Evolutionary conservation across 805 yeast species (phyloP).

Genomic region (Ogataea nitratoaversa): DNA sequence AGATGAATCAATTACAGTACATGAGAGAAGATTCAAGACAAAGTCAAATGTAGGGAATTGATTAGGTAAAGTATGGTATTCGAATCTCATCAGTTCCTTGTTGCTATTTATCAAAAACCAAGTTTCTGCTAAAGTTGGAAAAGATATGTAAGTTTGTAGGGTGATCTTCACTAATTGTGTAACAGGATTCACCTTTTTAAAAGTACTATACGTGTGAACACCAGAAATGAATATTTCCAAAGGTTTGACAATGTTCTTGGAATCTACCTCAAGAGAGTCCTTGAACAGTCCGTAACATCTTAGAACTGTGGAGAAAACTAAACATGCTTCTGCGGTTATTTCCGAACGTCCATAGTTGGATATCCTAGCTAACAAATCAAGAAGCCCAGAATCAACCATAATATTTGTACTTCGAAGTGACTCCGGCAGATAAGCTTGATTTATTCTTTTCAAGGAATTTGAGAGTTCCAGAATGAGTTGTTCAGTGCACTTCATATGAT

Average conservation of each 20-base stretch:
- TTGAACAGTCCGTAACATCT: constrained; percentile 13
- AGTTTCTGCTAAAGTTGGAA: constrained; percentile 13
- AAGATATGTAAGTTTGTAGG: constrained; percentile 9
- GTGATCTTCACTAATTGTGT: constrained; percentile 11
- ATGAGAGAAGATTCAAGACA: constrained; percentile 9
- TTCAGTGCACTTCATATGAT: constrained; percentile 12
- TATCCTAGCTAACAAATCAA: constrained; percentile 7
- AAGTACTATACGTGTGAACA: constrained; percentile 8
- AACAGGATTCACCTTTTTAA: constrained; percentile 9
- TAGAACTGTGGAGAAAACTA: constrained; percentile 7
- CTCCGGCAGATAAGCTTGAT: constrained; percentile 14
- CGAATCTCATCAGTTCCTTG: constrained; percentile 3
- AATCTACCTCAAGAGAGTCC: constrained; percentile 8
- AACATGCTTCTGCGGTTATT: not conserved
- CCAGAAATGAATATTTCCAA: constrained; percentile 12
- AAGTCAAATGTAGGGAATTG: constrained; percentile 18
- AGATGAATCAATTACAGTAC: constrained; percentile 3
- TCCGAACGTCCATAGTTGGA: constrained; percentile 9
- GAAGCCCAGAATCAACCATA: constrained; percentile 10
- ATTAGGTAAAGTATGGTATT: constrained; percentile 2
- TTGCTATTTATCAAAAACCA: constrained; percentile 14
- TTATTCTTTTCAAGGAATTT: constrained; percentile 13
- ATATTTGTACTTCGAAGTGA: constrained; percentile 9
- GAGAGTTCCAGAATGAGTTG: constrained; percentile 6
- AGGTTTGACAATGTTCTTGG: constrained; percentile 4